Conservation (phyloP, 352 stramenopile species). For the Pythium scleroteichum region DNA sequence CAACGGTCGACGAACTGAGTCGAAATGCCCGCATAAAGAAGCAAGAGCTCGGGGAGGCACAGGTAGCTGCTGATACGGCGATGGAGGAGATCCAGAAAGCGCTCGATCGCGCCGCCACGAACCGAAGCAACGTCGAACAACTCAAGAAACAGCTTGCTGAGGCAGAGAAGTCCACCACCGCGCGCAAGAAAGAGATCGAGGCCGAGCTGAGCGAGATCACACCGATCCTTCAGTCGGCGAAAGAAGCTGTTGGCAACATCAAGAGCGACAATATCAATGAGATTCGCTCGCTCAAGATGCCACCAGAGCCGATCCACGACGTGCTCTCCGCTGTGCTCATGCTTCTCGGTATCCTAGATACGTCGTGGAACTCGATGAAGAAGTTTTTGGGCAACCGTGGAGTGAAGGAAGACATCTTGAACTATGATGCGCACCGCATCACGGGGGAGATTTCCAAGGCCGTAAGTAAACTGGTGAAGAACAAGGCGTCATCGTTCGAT, state of each 20-base stretch:
- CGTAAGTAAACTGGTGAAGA: constrained; percentile 93
- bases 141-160: constrained; percentile 90
- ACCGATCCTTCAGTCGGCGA: constrained; percentile 90
- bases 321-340: constrained; percentile 95
- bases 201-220: constrained; percentile 91
- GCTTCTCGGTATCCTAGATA: constrained; percentile 95
- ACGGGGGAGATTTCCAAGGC: constrained; percentile 89
- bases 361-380: constrained; percentile 97
- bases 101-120: constrained; percentile 85
- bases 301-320: constrained; percentile 93
- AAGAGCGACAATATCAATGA: constrained; percentile 96
- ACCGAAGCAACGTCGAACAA: constrained; percentile 90
- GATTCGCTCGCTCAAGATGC: constrained; percentile 95
- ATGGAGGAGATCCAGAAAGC: constrained; percentile 96
- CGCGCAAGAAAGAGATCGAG: constrained; percentile 92
- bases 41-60: constrained; percentile 84
- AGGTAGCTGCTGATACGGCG: constrained; percentile 89
- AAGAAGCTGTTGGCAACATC: constrained; percentile 92
- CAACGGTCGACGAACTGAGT: constrained; percentile 91
- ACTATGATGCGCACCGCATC: constrained; percentile 93
- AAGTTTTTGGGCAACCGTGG: constrained; percentile 95
- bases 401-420: constrained; percentile 97
- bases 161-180: constrained; percentile 88
- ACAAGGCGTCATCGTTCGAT: constrained; percentile 93
- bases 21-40: constrained; percentile 89